Base-by-base conservation (phyloP, 1,139 yeast species). In the Suhomyces bolitotheri region DNA sequence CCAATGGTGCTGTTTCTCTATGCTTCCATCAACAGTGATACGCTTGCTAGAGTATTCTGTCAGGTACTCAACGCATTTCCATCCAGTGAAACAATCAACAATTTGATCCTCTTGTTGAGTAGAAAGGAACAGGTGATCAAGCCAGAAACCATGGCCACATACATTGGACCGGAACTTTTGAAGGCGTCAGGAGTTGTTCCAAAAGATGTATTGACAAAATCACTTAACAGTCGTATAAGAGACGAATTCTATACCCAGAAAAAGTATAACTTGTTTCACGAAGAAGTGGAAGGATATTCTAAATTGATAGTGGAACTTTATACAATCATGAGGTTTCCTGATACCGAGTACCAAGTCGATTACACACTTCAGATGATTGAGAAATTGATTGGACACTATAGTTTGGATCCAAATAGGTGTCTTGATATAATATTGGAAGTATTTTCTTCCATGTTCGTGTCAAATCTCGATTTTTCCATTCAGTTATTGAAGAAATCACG, bases 251-350 rank as follows among this genome's bases (percentile, higher is more conserved):
- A 80, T 56, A 81, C 88, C 23, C 86, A 85, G 41, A 79, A 76
- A 50, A 79, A 85, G 43, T 89, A 66, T 61, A 87, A 87, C 43
- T 61, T 89, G 20, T 51, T 87, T n/a, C 77, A 80, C 36, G 97
- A 90, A 57, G 85, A 85, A 46, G 64, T 80, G 11, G 92, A 83
- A 54, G 98, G 97, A 1, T 92, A 78, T 58, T 62, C 95, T 11
- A 81, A 82, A 49, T 63, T 86, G 24, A 60, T 81, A 0, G 72
- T 72, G 6, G 79, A 81, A 39, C 45, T 85, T n/a, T 58, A 62
- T 39, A 46, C 60, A 2, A 70, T 79, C 3, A 62, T 77, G 29
- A 56, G 56, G 23, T 63, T 67, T 17, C 60, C 62, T 2, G 71
- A 73, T 36, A 62, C 75, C 7, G 49, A 53, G 6, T 63, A 54